Conservation (phyloP, 768 basidiomycete species). For the Holtermannia corniformis region DNA sequence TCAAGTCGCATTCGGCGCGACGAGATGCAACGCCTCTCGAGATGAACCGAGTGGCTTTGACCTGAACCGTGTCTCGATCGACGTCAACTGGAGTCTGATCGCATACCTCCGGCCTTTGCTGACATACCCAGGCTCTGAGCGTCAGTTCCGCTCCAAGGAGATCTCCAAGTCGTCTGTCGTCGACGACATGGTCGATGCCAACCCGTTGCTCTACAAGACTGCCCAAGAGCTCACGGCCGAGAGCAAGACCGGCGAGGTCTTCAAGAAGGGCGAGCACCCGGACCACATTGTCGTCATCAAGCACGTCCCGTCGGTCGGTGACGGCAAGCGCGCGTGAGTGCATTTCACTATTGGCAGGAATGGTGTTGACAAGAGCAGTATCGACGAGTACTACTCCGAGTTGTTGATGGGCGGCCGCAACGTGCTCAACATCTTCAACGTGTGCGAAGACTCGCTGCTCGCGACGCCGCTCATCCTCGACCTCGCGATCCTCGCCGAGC, state of each 20-base stretch:
- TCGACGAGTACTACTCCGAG: conserved; percentile 98
- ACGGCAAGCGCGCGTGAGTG: conserved; percentile 63
- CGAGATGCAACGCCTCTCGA: too few species aligned
- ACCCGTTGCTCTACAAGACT: conserved; percentile 80
- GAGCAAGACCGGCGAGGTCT: conserved; percentile 30
- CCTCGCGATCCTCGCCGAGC: conserved; percentile 81
- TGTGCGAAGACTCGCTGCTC: conserved; percentile 95
- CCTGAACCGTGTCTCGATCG: too few species aligned
- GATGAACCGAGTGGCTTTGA: too few species aligned
- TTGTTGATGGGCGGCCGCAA: conserved; percentile 94
- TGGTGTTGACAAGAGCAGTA: conserved; percentile 47
- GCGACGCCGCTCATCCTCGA: conserved; percentile 95
- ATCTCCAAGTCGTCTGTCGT: conserved; percentile 95
- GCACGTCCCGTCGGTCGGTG: conserved; percentile 91
- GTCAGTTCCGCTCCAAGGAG: conserved; percentile 96
- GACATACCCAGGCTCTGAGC: conserved; percentile 57
- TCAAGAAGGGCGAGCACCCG: conserved; percentile 82
- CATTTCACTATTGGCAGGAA: not conserved
- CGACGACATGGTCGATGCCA: conserved; percentile 94
- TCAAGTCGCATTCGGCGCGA: too few species aligned
- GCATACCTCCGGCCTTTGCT: too few species aligned
- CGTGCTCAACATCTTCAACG: conserved; percentile 80
- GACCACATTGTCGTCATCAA: conserved; percentile 97
- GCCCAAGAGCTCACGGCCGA: conserved; percentile 48
- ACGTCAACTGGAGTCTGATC: too few species aligned